These are phyloP conservation scores for Globisporangium canariense DNA, from an alignment of 352 stramenopile genomes.

Conservation along the genomic window DNA sequence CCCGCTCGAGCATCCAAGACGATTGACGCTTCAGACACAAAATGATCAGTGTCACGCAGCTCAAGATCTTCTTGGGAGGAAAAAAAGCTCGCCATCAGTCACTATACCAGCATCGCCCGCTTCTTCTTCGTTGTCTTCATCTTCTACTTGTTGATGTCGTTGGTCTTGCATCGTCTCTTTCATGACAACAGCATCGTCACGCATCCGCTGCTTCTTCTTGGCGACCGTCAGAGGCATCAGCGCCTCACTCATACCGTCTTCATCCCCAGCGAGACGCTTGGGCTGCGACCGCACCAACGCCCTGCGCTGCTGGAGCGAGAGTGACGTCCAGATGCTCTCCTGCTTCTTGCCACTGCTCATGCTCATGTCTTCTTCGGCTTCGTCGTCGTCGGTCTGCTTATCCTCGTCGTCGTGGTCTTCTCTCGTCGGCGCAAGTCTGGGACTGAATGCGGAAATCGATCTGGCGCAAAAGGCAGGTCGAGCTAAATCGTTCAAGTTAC, in stretches of 20 bases:
- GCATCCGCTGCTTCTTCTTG: constrained; percentile 14
- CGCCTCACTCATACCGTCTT: constrained; percentile 4
- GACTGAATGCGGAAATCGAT: constrained; percentile 3
- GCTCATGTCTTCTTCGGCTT: neutral
- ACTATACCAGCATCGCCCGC: constrained; percentile 36
- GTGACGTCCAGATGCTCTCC: constrained; percentile 42
- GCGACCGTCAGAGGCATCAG: constrained; percentile 13
- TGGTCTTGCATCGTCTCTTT: neutral
- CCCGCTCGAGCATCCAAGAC: constrained; percentile 12
- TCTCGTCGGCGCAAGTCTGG: neutral
- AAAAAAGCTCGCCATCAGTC: constrained; percentile 48
- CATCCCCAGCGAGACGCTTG: constrained; percentile 13
- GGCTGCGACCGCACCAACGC: constrained; percentile 26
- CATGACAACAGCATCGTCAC: neutral
- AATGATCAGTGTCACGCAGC: constrained; percentile 6
- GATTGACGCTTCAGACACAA: constrained; percentile 10
- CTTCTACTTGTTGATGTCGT: neutral
- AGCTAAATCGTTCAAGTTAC: constrained; percentile 4
- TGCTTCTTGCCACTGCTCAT: constrained; percentile 43
- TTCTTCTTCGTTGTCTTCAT: neutral
- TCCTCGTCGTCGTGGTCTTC: neutral
- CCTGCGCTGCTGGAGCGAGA: constrained; percentile 29
- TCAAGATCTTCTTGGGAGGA: constrained; percentile 52
- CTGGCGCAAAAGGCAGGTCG: neutral
- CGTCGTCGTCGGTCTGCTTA: too few relatives aligned